These are phyloP conservation scores for Trypanosoma melophagium DNA, from an alignment of 208 protist species.

Conservation along the genomic window DNA sequence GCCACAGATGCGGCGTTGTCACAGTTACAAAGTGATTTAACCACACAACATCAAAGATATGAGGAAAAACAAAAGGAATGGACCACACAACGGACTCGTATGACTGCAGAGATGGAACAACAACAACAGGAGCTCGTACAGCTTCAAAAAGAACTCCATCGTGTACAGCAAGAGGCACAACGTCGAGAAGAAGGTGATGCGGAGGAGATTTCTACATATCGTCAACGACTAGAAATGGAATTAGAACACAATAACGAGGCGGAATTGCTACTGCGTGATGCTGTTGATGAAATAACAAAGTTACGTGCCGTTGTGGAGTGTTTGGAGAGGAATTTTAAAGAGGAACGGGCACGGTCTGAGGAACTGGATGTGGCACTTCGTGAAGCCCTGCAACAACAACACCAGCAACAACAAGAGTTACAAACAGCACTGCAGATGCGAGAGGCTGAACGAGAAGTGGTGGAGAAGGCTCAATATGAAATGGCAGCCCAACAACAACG, in stretches of 20 bases:
- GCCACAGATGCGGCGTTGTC: not conserved
- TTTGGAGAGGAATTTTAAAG: not conserved
- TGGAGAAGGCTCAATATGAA: not conserved
- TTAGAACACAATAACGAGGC: not conserved
- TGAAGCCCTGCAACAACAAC: constrained; percentile 1
- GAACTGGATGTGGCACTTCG: constrained; percentile 6
- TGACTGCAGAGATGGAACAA: not conserved
- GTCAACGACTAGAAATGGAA: not conserved
- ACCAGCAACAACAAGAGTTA: not conserved
- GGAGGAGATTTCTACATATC: not conserved
- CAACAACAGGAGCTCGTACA: constrained; percentile 2
- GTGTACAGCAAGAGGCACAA: not conserved
- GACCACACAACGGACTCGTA: constrained; percentile 2
- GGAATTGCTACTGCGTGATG: not conserved
- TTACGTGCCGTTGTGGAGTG: not conserved
- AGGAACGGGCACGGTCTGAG: constrained; percentile 14
- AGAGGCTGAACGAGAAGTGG: not conserved
- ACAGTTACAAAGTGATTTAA: constrained; percentile 13
- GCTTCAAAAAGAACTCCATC: constrained; percentile 2
- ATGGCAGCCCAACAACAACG: not conserved
- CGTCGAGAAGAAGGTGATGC: not conserved
- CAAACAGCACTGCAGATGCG: not conserved
- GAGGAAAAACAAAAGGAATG: constrained; percentile 16
- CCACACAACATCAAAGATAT: not conserved
- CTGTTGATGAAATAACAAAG: not conserved